phyloP scores from a whole-genome alignment of 2,329 filamentous ascomycete genomes.

The Fusarium vanettenii region DNA sequence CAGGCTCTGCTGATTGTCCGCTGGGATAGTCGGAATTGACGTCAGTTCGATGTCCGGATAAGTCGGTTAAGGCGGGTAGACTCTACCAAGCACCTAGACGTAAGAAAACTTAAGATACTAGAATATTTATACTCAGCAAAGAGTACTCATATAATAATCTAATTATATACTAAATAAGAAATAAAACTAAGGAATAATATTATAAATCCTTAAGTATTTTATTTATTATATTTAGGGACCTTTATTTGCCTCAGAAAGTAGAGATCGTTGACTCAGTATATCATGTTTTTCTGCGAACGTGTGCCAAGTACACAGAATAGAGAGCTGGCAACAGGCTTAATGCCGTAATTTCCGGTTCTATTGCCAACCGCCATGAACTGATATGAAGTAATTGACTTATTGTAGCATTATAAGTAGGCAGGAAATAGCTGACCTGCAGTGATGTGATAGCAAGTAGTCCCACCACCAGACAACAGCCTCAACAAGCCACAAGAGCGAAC shows the following conservation, averaged over 20 bases:
- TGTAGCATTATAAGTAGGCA: not conserved
- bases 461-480: not conserved
- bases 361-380: not conserved
- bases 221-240: too few species aligned
- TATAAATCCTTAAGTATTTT: too few species aligned
- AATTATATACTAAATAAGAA: too few species aligned
- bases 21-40: not conserved
- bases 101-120: too few species aligned
- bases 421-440: not conserved
- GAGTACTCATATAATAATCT: too few species aligned
- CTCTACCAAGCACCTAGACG: not conserved
- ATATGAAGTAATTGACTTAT: not conserved
- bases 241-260: too few species aligned
- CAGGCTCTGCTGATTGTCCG: not conserved
- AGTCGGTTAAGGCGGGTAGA: not conserved
- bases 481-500: not conserved
- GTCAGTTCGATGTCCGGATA: not conserved
- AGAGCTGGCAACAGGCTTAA: not conserved
- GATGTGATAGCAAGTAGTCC: not conserved
- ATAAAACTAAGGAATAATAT: too few species aligned
- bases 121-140: too few species aligned
- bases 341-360: not conserved
- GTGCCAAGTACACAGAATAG: too few species aligned
- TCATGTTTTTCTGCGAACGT: too few species aligned
- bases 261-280: too few species aligned